Conservation (phyloP, 768 basidiomycete genomes). For the Dentipellis sp. region DNA sequence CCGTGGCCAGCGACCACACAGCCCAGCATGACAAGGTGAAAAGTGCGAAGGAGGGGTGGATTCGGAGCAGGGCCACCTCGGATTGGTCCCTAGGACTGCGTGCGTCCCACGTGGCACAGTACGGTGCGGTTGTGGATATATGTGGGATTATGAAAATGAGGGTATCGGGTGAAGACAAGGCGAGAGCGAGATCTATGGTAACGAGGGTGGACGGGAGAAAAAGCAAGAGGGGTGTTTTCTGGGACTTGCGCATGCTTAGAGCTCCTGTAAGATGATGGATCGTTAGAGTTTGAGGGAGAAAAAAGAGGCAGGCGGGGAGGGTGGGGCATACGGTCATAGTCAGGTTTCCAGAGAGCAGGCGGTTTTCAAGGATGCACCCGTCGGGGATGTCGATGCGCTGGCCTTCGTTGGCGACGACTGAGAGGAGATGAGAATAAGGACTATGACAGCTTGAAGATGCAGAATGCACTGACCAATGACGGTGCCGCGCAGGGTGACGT, state of each 20-base stretch:
- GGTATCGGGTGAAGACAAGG: background rate
- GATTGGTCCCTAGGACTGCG: too few relatives aligned
- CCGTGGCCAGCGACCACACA: too few relatives aligned
- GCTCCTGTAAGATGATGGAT: background rate
- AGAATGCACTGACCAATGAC: constrained; percentile 52
- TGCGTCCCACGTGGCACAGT: too few relatives aligned
- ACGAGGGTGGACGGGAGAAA: background rate
- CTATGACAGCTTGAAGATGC: background rate
- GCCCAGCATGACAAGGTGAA: too few relatives aligned
- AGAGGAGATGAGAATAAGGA: background rate
- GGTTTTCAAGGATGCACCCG: constrained; percentile 62
- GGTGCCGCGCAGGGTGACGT: constrained; percentile 79
- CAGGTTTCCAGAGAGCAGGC: constrained; percentile 75
- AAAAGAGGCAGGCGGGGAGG: background rate
- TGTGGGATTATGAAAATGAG: background rate
- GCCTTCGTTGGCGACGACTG: constrained; percentile 67
- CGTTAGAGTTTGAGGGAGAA: background rate
- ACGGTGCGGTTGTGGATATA: too few relatives aligned
- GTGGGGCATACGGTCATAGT: constrained; percentile 52
- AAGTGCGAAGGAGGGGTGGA: too few relatives aligned
- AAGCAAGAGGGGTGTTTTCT: background rate
- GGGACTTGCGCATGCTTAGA: background rate
- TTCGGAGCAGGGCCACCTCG: too few relatives aligned
- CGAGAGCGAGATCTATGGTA: background rate
- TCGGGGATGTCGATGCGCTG: constrained; percentile 70